phyloP scores from a whole-genome alignment of 2,329 filamentous ascomycete genomes.

The Colletotrichum incanum region DNA sequence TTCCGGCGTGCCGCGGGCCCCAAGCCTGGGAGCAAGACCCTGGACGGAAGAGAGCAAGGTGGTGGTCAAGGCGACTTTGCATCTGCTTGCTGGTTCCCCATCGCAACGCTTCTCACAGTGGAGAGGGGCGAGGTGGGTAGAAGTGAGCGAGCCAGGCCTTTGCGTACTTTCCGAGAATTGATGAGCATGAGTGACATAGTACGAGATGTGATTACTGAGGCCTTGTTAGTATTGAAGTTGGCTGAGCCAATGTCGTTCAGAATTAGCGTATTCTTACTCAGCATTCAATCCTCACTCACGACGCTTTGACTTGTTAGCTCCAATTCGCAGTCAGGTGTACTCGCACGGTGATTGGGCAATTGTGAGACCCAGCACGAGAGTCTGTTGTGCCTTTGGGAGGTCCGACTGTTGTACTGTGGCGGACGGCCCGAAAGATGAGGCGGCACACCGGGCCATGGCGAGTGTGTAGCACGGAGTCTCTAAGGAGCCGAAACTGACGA shows the following conservation, averaged over 20 bases:
- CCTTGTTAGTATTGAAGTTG: constrained; percentile 4
- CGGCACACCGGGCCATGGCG: neutral
- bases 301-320: neutral
- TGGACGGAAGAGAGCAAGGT: constrained; percentile 14
- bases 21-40: constrained; percentile 32
- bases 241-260: neutral
- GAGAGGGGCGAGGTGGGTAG: neutral
- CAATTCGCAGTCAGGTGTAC: neutral
- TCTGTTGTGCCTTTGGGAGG: neutral
- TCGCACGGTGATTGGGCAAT: neutral
- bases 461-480: neutral
- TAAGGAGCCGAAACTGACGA: neutral
- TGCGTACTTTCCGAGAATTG: neutral
- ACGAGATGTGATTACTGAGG: constrained; percentile 16
- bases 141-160: neutral
- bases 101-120: constrained; percentile 22
- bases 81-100: constrained; percentile 15
- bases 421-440: constrained; percentile 8
- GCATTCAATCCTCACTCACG: neutral
- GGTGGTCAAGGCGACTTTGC: constrained; percentile 25
- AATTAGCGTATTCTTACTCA: constrained; percentile 28
- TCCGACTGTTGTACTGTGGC: constrained; percentile 3
- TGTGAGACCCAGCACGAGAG: neutral
- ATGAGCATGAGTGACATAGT: neutral
- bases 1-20: constrained; percentile 26